Evolutionary conservation across 441 rosid species (phyloP).

Genomic region (Adansonia madagascariensis): DNA sequence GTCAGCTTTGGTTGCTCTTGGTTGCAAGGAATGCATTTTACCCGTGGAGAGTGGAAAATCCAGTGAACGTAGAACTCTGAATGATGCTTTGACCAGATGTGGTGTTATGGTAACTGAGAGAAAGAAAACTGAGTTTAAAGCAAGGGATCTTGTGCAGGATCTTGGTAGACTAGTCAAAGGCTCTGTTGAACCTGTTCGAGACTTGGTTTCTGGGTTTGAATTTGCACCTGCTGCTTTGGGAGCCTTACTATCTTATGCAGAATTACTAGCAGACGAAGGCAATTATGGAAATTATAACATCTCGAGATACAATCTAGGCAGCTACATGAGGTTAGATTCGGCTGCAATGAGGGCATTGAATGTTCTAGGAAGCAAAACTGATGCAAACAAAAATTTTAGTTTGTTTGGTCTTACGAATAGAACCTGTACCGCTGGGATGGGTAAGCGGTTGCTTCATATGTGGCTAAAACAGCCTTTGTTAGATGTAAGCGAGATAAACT

Average conservation of each 20-base stretch:
- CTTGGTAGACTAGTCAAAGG: conserved; percentile 87
- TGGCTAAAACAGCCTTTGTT: conserved; percentile 97
- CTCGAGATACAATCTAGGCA: conserved; percentile 62
- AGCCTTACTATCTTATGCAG: conserved; percentile 77
- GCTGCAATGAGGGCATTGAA: conserved; percentile 95
- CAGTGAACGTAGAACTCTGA: conserved; percentile 56
- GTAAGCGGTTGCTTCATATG: conserved; percentile 86
- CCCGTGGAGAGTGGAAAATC: conserved; percentile 73
- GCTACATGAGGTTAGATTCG: conserved; percentile 91
- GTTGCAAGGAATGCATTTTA: conserved; percentile 94
- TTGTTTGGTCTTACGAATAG: conserved; percentile 97
- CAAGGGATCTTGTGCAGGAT: conserved; percentile 91
- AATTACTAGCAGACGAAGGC: conserved; percentile 82
- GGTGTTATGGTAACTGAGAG: conserved; percentile 87
- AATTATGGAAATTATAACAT: conserved; percentile 79
- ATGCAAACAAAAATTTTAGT: conserved; percentile 95
- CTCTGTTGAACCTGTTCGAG: conserved; percentile 79
- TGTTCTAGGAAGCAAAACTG: conserved; percentile 94
- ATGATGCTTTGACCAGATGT: conserved; percentile 72
- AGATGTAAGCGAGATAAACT: conserved; percentile 72
- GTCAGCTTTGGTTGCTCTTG: conserved; percentile 88
- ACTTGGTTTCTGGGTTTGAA: conserved; percentile 83
- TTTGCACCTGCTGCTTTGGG: conserved; percentile 86
- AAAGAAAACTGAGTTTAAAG: conserved; percentile 82
- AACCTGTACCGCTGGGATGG: conserved; percentile 99